Percentiles rank a stretch among this genome's conserved stretches.
These are phyloP conservation scores for Lyophyllum shimeji DNA, from an alignment of 768 basidiomycete genomes.

Conservation along the genomic window DNA sequence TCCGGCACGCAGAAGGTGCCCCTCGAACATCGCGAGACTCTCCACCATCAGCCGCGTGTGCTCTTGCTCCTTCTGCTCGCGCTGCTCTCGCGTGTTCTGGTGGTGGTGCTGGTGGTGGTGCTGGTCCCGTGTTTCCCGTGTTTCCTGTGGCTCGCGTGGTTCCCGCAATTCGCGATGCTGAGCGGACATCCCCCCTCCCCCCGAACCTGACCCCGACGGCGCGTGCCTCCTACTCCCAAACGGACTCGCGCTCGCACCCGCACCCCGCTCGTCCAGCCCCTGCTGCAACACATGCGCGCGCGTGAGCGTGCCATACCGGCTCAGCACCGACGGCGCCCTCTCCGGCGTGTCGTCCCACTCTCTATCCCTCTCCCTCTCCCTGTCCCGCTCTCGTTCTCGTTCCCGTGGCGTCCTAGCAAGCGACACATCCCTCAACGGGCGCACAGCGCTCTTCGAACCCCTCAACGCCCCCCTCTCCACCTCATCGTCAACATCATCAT, in stretches of 20 bases:
- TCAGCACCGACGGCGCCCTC: conserved; percentile 21
- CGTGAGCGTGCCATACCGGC: conserved; percentile 15
- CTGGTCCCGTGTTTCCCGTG: neutral
- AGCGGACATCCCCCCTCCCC: conserved; percentile 8
- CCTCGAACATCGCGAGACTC: conserved; percentile 67
- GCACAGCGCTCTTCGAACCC: conserved; percentile 9
- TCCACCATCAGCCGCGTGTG: conserved; percentile 74
- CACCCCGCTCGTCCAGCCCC: conserved; percentile 11
- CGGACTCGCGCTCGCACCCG: conserved; percentile 23
- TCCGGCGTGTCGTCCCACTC: conserved; percentile 6
- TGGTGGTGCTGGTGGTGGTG: too few relatives aligned
- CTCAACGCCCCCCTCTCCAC: neutral
- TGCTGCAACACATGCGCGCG: conserved; percentile 6
- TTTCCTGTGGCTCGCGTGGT: neutral
- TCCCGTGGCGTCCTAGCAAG: too few relatives aligned
- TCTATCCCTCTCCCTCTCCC: neutral
- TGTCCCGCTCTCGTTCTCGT: neutral
- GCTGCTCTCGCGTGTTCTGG: too few relatives aligned
- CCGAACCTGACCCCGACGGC: conserved; percentile 16
- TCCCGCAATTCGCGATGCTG: neutral
- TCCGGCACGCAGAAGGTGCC: conserved; percentile 53
- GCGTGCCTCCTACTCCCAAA: conserved; percentile 21
- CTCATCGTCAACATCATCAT: neutral
- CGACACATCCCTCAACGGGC: conserved; percentile 16
- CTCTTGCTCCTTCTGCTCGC: conserved; percentile 40